Conservation (phyloP, 257 asterid genomes). For the Salvia miltiorrhiza region DNA sequence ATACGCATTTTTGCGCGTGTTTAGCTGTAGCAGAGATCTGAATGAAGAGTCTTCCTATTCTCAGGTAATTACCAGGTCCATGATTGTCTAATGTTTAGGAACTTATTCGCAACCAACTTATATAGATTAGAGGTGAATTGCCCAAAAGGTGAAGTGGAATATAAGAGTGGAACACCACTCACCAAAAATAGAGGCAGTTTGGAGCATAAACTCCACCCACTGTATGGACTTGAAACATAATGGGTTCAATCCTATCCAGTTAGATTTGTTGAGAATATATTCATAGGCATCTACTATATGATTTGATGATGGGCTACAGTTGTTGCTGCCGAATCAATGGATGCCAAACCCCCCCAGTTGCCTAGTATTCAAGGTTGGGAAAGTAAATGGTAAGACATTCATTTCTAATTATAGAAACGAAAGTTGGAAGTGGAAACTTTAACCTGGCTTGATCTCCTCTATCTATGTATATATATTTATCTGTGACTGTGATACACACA, state of each 20-base stretch:
- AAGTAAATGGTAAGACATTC: background rate
- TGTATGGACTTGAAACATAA: background rate
- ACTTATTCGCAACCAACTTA: background rate
- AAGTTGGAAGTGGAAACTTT: too few species aligned
- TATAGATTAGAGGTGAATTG: background rate
- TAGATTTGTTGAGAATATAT: conserved; percentile 7
- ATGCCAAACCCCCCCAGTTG: background rate
- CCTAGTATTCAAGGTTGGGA: background rate
- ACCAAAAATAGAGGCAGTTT: background rate
- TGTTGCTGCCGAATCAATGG: background rate
- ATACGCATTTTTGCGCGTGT: background rate
- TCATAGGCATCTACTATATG: conserved; percentile 8
- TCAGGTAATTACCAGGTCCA: background rate
- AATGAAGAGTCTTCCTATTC: background rate
- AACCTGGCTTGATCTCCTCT: too few species aligned
- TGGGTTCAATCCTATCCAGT: background rate
- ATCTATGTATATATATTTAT: too few species aligned
- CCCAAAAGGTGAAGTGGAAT: background rate
- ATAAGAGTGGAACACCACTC: background rate
- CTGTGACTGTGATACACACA: too few species aligned
- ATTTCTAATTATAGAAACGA: too few species aligned
- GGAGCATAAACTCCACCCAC: conserved; percentile 14
- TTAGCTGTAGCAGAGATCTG: background rate
- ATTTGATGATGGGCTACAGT: background rate
- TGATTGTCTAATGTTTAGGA: background rate